Evolutionary conservation across 306 rosid genomes (phyloP).

Genomic region (Lotus japonicus): DNA sequence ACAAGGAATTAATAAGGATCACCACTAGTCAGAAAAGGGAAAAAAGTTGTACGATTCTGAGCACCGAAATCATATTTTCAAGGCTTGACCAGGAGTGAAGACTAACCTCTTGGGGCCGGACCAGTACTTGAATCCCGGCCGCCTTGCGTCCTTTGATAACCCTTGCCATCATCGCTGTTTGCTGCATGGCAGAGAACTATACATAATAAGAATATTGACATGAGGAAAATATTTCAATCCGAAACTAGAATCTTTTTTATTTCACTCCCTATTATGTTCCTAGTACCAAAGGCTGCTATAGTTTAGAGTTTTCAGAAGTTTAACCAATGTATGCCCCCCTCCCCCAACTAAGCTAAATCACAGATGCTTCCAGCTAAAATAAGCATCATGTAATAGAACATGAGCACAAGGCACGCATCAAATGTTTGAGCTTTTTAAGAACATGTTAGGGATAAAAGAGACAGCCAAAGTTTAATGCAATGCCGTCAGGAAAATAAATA

Average conservation of each 20-base stretch:
- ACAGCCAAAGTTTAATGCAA: background rate
- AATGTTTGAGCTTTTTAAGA: background rate
- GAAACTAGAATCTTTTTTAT: no score
- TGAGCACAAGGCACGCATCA: background rate
- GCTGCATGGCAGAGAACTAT: slow-evolving; percentile 28
- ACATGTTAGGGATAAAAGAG: background rate
- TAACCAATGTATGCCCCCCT: slow-evolving; percentile 2
- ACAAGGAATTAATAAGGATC: slow-evolving; percentile 4
- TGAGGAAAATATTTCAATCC: slow-evolving; percentile 10
- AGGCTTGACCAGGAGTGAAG: slow-evolving; percentile 3
- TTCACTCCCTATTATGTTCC: background rate
- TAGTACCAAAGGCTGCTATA: background rate
- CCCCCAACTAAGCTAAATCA: slow-evolving; percentile 7
- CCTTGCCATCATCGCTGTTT: slow-evolving; percentile 48
- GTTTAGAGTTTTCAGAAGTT: background rate
- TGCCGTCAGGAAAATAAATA: background rate
- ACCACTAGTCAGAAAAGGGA: slow-evolving; percentile 1
- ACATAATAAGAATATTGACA: slow-evolving; percentile 9
- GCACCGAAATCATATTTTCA: background rate
- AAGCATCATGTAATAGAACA: background rate
- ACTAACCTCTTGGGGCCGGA: slow-evolving; percentile 67
- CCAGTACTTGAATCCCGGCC: slow-evolving; percentile 43
- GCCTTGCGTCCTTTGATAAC: slow-evolving; percentile 6
- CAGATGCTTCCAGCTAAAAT: background rate
- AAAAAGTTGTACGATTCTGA: background rate